These are phyloP conservation scores for Lizonia empirigonia DNA, from an alignment of 2,329 filamentous ascomycete species.

Conservation along the genomic window DNA sequence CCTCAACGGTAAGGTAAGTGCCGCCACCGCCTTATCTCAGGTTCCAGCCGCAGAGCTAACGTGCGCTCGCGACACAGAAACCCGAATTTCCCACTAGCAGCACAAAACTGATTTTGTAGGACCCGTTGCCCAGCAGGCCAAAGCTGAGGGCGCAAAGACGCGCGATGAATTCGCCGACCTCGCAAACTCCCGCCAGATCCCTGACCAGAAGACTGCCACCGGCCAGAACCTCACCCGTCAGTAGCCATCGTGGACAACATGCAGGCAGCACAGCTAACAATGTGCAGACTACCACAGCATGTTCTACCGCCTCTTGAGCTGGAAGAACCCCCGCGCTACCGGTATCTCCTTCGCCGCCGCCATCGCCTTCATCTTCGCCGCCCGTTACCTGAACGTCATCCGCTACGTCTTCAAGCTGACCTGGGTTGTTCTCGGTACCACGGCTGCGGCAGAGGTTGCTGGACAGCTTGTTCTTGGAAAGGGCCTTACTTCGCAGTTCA, in stretches of 20 bases:
- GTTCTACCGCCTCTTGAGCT: constrained; percentile 70
- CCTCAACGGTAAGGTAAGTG: constrained; percentile 52
- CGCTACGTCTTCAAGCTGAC: constrained; percentile 66
- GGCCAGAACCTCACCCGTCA: constrained; percentile 67
- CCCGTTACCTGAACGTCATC: constrained; percentile 66
- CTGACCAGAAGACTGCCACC: constrained; percentile 61
- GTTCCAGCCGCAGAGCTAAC: constrained; percentile 30
- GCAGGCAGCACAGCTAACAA: constrained; percentile 19
- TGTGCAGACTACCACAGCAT: constrained; percentile 67
- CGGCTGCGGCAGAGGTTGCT: constrained; percentile 62
- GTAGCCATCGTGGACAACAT: constrained; percentile 26
- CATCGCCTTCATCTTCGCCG: constrained; percentile 65
- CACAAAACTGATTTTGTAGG: constrained; percentile 48
- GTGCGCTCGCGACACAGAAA: constrained; percentile 37
- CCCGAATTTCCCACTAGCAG: constrained; percentile 23
- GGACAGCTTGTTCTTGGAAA: constrained; percentile 62
- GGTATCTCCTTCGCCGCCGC: constrained; percentile 63
- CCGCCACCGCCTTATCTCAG: constrained; percentile 5
- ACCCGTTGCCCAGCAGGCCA: constrained; percentile 63
- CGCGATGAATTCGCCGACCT: constrained; percentile 64
- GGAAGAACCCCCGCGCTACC: constrained; percentile 69
- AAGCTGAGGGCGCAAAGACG: constrained; percentile 62
- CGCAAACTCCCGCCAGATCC: constrained; percentile 59
- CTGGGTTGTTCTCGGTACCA: constrained; percentile 65
- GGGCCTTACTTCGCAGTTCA: constrained; percentile 65